A percentile compares a stretch with the other conserved stretches of the same genome.
These are phyloP conservation scores for Vitellaria paradoxa DNA, from an alignment of 179 eudicot species.

Conservation along the genomic window DNA sequence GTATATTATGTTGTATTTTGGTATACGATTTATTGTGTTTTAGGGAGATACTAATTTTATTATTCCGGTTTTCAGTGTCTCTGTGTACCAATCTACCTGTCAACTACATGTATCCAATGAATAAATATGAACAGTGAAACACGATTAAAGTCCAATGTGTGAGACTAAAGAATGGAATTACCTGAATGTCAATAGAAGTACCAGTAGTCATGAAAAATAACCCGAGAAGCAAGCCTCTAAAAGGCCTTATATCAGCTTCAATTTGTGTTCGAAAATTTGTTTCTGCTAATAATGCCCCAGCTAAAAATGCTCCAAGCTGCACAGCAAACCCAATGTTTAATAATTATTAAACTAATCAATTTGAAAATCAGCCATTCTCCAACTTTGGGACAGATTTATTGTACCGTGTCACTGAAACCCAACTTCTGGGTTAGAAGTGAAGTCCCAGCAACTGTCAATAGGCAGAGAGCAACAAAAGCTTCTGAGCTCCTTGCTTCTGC, in stretches of 20 bases:
- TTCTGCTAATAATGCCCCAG: slow-evolving; percentile 95
- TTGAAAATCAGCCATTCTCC: background rate
- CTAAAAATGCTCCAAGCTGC: slow-evolving; percentile 99
- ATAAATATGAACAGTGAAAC: background rate
- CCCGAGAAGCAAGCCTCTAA: slow-evolving; percentile 96
- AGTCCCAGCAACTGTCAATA: slow-evolving; percentile 95
- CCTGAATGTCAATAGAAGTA: slow-evolving; percentile 95
- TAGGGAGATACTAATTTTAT: too few species aligned
- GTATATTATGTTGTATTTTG: too few species aligned
- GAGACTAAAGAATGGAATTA: slow-evolving; percentile 16
- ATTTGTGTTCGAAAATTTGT: slow-evolving; percentile 97
- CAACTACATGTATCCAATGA: background rate
- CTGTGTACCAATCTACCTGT: too few species aligned
- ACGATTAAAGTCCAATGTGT: background rate
- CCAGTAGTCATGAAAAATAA: slow-evolving; percentile 97
- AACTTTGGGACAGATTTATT: slow-evolving; percentile 10
- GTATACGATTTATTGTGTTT: too few species aligned
- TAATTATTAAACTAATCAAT: background rate
- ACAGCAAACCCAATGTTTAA: slow-evolving; percentile 13
- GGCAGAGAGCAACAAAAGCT: slow-evolving; percentile 97
- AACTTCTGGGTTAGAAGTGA: slow-evolving; percentile 94
- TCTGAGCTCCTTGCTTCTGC: slow-evolving; percentile 99
- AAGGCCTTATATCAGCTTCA: slow-evolving; percentile 98
- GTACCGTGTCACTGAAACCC: slow-evolving; percentile 99
- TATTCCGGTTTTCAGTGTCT: background rate